Base-by-base conservation (phyloP, 768 basidiomycete species). In the Termitomyces sp. region DNA sequence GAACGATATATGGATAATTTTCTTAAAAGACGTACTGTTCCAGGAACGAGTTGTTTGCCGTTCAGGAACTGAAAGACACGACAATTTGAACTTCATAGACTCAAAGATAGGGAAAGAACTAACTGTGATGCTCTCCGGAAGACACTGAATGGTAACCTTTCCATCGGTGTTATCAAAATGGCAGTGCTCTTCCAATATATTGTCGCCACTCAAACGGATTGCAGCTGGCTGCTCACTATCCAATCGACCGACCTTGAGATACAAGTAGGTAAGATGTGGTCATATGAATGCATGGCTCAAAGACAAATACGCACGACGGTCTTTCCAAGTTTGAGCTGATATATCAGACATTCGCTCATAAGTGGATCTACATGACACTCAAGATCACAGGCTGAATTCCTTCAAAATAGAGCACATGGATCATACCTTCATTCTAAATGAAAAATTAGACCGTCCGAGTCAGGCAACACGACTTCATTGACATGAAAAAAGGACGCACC, bases 271-370 rank as follows among this genome's bases (percentile, higher is more conserved):
- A 45, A 30, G 16, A 52, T 44, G 45, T 52, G 35, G 55, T 51
- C 38, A 54, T 38, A 47, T 33, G 46, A 30, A 32, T 8, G 20
- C 36, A 18, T 26, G 24, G 33, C 30, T 22, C 32, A 22, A 32
- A 53, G 54, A 30, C 61, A 45, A 36, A 48, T 45, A 75, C 45
- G 45, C 46, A 65, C 66, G 33, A 65, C 62, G 6, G 66, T 67
- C 30, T 60, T 62, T 28, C 66, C 66, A 13, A 44, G 51, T 57
- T 62, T 62, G 57, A 62, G 58, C 58, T 62, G 57, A 69, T 98
- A 92, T 64, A 92, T 88, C 66, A 94, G 74, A 73, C 92, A 95
- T 76, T 97, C 94, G 68, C 91, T 93, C 94, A 97, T 97, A 52
- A 97, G 79, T 51, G 94, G 95, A 76, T 97, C 94, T 92, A 59